A percentile compares a stretch with the other conserved stretches of the same genome.
phyloP scores from a whole-genome alignment of 306 rosid species.

The Medicago truncatula region DNA sequence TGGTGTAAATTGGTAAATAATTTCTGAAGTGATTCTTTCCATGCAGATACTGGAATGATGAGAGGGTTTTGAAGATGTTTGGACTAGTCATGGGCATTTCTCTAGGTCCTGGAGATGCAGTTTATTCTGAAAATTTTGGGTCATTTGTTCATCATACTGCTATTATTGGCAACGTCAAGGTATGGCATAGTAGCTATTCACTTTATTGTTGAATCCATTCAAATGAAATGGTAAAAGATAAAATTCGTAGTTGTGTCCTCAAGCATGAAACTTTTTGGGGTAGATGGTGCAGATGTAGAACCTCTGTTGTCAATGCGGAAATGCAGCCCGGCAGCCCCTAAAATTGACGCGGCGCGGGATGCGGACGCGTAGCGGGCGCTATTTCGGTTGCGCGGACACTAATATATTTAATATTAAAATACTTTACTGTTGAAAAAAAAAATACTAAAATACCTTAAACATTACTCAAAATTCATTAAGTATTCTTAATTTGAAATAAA shows the following conservation, averaged over 20 bases:
- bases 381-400: no score
- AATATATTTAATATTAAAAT: no score
- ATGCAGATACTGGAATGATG: slow-evolving; percentile 91
- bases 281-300: slow-evolving; percentile 24
- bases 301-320: no score
- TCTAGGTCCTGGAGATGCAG: no score
- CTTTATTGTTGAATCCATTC: slow-evolving; percentile 28
- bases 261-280: neutral
- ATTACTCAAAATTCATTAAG: no score
- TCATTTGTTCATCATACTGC: slow-evolving; percentile 92
- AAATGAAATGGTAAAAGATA: slow-evolving; percentile 4
- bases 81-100: slow-evolving; percentile 85
- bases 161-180: slow-evolving; percentile 95
- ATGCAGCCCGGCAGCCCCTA: no score
- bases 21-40: slow-evolving; percentile 33
- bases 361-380: no score
- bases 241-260: slow-evolving; percentile 20
- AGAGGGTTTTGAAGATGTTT: slow-evolving; percentile 75
- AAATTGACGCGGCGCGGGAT: no score
- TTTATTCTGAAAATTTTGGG: slow-evolving; percentile 68
- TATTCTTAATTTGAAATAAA: no score
- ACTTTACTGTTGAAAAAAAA: no score
- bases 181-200: slow-evolving; percentile 33
- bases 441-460: no score
- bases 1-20: slow-evolving; percentile 17